These are phyloP conservation scores for Babesia ovis DNA, from an alignment of 169 alveolate genomes.

Conservation along the genomic window DNA sequence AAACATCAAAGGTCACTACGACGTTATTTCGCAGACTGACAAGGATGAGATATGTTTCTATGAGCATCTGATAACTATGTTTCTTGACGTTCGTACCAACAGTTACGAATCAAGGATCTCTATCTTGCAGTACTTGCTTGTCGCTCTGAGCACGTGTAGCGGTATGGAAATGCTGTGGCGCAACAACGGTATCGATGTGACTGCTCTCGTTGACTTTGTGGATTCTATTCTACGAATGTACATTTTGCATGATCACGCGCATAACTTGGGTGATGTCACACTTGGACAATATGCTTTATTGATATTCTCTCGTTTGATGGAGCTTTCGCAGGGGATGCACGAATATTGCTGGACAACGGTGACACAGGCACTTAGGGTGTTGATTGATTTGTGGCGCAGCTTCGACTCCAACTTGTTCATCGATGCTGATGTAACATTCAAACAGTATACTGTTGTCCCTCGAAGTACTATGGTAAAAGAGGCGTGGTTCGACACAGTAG, in stretches of 20 bases:
- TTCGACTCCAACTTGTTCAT: constrained; percentile 26
- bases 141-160: constrained; percentile 38
- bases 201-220: constrained; percentile 24
- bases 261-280: constrained; percentile 42
- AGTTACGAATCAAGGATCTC: constrained; percentile 23
- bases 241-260: constrained; percentile 12
- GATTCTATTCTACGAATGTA: constrained; percentile 37
- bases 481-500: constrained; percentile 18
- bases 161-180: constrained; percentile 37
- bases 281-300: constrained; percentile 32
- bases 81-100: constrained; percentile 1
- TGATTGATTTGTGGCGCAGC: constrained; percentile 18
- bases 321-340: constrained; percentile 28
- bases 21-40: constrained; percentile 6
- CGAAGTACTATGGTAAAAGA: constrained; percentile 37
- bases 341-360: constrained; percentile 22
- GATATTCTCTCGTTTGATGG: constrained; percentile 31
- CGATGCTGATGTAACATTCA: constrained; percentile 16
- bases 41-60: constrained; percentile 39
- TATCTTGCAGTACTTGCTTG: constrained; percentile 34
- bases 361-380: neutral
- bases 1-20: constrained; percentile 13
- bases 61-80: constrained; percentile 34
- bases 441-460: constrained; percentile 13
- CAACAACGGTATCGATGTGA: constrained; percentile 30